phyloP scores from a whole-genome alignment of 768 basidiomycete genomes.

The Antrodiella citrinella region DNA sequence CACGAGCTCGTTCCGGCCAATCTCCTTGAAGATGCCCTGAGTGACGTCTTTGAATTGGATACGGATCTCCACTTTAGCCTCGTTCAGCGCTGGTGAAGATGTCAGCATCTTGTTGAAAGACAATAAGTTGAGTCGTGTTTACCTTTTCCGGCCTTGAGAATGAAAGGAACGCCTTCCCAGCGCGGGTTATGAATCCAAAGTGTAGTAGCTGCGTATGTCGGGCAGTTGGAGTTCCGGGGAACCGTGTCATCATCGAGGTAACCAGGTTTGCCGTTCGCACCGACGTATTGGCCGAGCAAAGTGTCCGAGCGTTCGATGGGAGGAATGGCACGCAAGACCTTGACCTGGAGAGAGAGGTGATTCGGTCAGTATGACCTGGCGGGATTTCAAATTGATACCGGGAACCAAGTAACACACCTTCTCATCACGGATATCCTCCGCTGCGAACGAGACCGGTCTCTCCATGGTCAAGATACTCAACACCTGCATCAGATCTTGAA shows the following conservation, averaged over 20 bases:
- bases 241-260: constrained; percentile 97
- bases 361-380: constrained; percentile 12
- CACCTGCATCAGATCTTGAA: constrained; percentile 85
- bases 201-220: constrained; percentile 87
- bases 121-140: constrained; percentile 6
- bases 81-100: constrained; percentile 72
- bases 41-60: constrained; percentile 98
- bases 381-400: constrained; percentile 3
- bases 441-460: constrained; percentile 92
- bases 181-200: constrained; percentile 91
- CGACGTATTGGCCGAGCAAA: constrained; percentile 91
- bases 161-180: constrained; percentile 99
- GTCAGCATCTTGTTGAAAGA: constrained; percentile 6
- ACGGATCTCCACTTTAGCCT: constrained; percentile 97
- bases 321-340: constrained; percentile 88
- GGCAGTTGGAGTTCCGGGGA: constrained; percentile 85
- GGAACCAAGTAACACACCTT: constrained; percentile 67
- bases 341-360: constrained; percentile 54
- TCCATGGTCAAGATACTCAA: constrained; percentile 96
- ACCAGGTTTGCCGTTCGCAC: constrained; percentile 90
- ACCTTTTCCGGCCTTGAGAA: constrained; percentile 98
- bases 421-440: constrained; percentile 97
- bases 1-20: constrained; percentile 94
- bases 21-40: constrained; percentile 93
- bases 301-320: constrained; percentile 71